Base-by-base conservation (phyloP, 2,329 filamentous ascomycete genomes). In the Leptosphaerulina australis region DNA sequence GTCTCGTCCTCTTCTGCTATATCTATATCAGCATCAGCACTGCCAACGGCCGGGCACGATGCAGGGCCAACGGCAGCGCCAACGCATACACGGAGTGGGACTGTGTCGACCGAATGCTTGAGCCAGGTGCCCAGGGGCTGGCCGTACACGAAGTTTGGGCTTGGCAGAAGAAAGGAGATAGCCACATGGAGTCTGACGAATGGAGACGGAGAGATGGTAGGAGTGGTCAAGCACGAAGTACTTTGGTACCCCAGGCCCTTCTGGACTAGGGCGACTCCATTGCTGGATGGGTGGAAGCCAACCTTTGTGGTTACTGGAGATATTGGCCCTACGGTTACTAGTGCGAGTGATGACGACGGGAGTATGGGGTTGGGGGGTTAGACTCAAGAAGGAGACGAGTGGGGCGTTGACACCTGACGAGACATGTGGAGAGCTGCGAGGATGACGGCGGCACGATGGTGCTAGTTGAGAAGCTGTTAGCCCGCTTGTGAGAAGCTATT, bases 81-180 rank as follows among this genome's bases (percentile, higher is more conserved):
- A 21, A 9, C 20, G 5, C 2, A 17, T 7, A 3, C 10, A 6
- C 24, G 25, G 18, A 28, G 6, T 8, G 2, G 12, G 3, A 18
- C 35, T 25, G 11, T 47, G 2, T 36, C 36, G 12, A 40, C 36
- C 4, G 3, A 18, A 4, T 20, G 21, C 12, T 15, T 46, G 2
- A 28, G 18, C 15, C 35, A 46, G 24, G 15, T 46, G 2, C 44
- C 34, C n/a, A 18, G 3, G 11, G 12, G 12, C 10, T 58, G 55
- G 55, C 51, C 51, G 8, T 54, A 54, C 28, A 49, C 44, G 2
- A 22, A 24, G 17, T 39, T 29, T 14, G 50, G 36, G 2, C 39
- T 36, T 5, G 44, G 50, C 12, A 18, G 38, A 24, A 26, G 25
- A 26, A 28, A 17, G 1, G 22, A 31, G 35, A 45, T 37, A n/a